Evolutionary conservation across 1,139 yeast species (phyloP).

Genomic region (Geotrichum cucujoidarum): DNA sequence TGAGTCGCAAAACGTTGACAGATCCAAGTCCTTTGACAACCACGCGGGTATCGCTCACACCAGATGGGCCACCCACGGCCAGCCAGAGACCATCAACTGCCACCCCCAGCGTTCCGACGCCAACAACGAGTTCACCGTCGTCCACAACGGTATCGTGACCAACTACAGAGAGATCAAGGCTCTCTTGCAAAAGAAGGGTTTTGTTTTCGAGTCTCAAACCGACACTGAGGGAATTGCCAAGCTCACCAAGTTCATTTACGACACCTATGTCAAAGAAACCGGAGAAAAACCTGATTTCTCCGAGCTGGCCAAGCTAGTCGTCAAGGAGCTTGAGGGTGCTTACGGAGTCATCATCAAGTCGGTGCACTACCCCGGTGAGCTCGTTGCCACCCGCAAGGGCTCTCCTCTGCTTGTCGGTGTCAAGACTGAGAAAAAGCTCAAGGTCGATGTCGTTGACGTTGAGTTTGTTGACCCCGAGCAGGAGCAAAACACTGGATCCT

Average conservation of each 20-base stretch:
- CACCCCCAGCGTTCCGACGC: constrained; percentile 94
- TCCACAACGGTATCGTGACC: constrained; percentile 97
- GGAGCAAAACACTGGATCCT: constrained; percentile 18
- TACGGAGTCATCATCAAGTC: constrained; percentile 94
- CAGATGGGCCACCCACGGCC: constrained; percentile 99
- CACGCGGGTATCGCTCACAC: constrained; percentile 98
- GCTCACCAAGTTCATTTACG: constrained; percentile 85
- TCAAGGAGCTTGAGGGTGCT: constrained; percentile 93
- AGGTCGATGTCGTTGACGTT: constrained; percentile 97
- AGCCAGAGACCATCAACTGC: constrained; percentile 78
- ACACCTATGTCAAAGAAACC: constrained; percentile 43
- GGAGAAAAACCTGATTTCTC: constrained; percentile 72
- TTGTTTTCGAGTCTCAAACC: constrained; percentile 82
- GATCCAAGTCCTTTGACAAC: constrained; percentile 55
- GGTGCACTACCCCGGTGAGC: constrained; percentile 88
- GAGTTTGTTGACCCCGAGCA: constrained; percentile 69
- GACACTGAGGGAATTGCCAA: constrained; percentile 98
- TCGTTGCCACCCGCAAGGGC: constrained; percentile 96
- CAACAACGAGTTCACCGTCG: constrained; percentile 78
- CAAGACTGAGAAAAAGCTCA: constrained; percentile 87
- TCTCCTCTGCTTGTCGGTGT: constrained; percentile 97
- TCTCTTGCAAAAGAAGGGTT: constrained; percentile 73
- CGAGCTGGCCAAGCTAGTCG: constrained; percentile 86
- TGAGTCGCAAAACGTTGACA: constrained; percentile 47
- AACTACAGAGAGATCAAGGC: constrained; percentile 88